phyloP scores from a whole-genome alignment of 2,329 filamentous ascomycete genomes.

The Botrytis hyacinthi region DNA sequence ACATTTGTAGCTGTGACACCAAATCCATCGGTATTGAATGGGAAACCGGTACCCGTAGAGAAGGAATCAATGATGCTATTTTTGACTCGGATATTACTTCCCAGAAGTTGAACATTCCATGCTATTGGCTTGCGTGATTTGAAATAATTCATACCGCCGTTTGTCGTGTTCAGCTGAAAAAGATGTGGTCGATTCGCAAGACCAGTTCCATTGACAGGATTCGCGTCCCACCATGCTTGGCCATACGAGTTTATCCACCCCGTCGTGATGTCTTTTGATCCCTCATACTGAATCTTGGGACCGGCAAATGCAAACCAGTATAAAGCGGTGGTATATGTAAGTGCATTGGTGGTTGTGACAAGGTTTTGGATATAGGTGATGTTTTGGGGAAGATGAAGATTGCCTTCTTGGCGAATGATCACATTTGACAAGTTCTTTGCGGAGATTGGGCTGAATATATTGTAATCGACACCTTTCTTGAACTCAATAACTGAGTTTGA shows the following conservation, averaged over 20 bases:
- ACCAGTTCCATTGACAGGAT: constrained; percentile 42
- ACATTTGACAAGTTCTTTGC: constrained; percentile 45
- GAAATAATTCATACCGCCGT: constrained; percentile 42
- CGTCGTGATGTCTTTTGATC: constrained; percentile 40
- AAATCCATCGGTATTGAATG: constrained; percentile 38
- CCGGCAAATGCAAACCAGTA: constrained; percentile 44
- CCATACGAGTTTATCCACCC: constrained; percentile 49
- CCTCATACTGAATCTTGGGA: constrained; percentile 38
- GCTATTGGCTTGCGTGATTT: constrained; percentile 47
- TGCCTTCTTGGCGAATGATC: constrained; percentile 44
- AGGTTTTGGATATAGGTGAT: constrained; percentile 42
- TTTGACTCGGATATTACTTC: constrained; percentile 43
- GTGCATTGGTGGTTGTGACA: constrained; percentile 38
- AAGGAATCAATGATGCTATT: constrained; percentile 42
- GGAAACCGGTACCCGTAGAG: constrained; percentile 17
- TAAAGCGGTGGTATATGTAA: constrained; percentile 34
- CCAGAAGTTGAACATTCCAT: constrained; percentile 43
- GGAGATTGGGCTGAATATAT: constrained; percentile 43
- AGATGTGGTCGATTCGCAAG: constrained; percentile 43
- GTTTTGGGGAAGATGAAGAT: constrained; percentile 44
- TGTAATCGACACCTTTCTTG: constrained; percentile 44
- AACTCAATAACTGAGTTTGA: constrained; percentile 41
- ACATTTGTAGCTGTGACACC: constrained; percentile 39
- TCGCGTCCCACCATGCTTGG: constrained; percentile 47
- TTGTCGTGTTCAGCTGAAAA: constrained; percentile 41